Evolutionary conservation across 441 rosid species (phyloP).

Genomic region (Brassica hybrid): DNA sequence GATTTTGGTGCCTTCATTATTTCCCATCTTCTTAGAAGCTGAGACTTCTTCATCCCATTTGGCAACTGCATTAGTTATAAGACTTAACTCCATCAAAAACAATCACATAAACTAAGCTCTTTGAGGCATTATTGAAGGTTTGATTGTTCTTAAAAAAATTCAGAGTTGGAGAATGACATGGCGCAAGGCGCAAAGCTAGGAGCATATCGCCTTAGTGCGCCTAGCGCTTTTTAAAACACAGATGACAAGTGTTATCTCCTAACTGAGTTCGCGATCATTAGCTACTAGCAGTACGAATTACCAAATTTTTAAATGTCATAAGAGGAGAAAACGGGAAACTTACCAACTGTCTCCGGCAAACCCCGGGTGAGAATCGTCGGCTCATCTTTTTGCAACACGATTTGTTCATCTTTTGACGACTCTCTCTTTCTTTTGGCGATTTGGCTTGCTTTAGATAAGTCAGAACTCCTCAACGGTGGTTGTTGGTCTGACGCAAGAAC

Average conservation of each 20-base stretch:
- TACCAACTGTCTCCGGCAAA: constrained; percentile 67
- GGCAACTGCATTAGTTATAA: constrained; percentile 61
- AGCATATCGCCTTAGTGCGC: no score
- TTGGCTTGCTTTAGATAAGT: constrained; percentile 40
- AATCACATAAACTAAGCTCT: constrained; percentile 20
- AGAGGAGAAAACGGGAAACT: constrained; percentile 31
- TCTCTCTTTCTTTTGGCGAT: constrained; percentile 43
- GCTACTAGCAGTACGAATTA: background rate
- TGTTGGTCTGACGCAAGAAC: constrained; percentile 50
- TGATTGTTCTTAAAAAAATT: background rate
- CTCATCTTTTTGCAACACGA: constrained; percentile 45
- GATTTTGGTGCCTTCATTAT: constrained; percentile 44
- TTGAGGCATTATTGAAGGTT: no score
- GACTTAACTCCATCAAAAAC: constrained; percentile 17
- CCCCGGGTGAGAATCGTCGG: constrained; percentile 50
- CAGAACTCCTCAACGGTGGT: constrained; percentile 34
- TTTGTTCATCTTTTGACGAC: constrained; percentile 43
- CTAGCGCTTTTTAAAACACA: no score
- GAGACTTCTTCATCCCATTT: constrained; percentile 70
- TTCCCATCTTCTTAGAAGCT: constrained; percentile 43
- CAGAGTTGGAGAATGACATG: background rate
- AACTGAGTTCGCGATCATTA: constrained; percentile 6
- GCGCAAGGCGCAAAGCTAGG: no score
- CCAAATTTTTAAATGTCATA: background rate
- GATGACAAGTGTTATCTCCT: background rate